Conservation (phyloP, 1,284 basidiomycete genomes). For the Tilletia indica region DNA sequence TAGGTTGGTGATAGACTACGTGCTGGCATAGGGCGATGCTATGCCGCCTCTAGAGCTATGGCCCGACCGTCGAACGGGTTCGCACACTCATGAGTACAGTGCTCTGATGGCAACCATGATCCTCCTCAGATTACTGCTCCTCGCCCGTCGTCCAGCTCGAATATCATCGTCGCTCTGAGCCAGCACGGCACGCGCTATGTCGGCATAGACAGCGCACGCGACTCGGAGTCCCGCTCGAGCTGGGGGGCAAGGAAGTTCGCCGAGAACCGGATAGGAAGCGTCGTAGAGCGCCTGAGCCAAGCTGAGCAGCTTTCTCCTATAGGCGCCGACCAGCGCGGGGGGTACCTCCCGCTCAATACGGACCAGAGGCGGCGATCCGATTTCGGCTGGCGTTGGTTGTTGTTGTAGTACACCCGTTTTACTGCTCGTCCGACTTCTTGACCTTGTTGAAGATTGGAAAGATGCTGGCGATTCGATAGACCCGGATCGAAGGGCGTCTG, state of each 20-base stretch:
- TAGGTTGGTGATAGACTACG: too few species aligned
- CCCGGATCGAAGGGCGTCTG: constrained; percentile 5
- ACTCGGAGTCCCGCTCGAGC: constrained; percentile 40
- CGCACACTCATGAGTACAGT: background rate
- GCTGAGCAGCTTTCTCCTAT: constrained; percentile 30
- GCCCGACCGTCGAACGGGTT: too few species aligned
- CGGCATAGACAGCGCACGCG: constrained; percentile 43
- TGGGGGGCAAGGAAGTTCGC: constrained; percentile 33
- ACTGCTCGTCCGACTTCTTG: background rate
- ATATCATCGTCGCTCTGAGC: constrained; percentile 27
- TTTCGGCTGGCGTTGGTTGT: background rate
- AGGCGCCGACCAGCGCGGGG: constrained; percentile 30
- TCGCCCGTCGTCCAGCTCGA: constrained; percentile 21
- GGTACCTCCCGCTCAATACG: constrained; percentile 15
- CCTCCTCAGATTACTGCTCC: constrained; percentile 1
- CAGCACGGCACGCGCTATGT: constrained; percentile 34
- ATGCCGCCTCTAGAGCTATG: too few species aligned
- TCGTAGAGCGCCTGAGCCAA: constrained; percentile 33
- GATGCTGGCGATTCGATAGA: background rate
- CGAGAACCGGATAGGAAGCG: constrained; percentile 33
- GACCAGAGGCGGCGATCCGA: background rate
- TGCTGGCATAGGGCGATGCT: too few species aligned
- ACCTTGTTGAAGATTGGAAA: constrained; percentile 21
- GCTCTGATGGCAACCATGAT: background rate
- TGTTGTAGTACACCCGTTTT: background rate